Percentiles rank a stretch among this genome's conserved stretches.
phyloP scores from a whole-genome alignment of 768 basidiomycete species.

The Postia placenta region DNA sequence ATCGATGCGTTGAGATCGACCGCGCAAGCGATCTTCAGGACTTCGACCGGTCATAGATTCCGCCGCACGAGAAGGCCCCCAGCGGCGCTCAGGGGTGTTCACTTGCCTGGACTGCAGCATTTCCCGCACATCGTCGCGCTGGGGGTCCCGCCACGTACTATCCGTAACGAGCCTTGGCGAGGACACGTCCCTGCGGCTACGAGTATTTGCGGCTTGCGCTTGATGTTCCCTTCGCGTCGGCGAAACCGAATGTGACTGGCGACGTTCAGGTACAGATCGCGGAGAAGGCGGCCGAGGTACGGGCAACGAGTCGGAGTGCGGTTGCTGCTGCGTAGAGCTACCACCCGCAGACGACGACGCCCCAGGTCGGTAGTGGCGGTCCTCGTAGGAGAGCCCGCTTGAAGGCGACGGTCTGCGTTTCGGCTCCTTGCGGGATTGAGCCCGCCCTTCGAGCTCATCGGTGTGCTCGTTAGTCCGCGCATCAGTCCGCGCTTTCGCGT shows the following conservation, averaged over 20 bases:
- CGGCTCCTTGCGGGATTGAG: conserved; percentile 2
- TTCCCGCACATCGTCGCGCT: conserved; percentile 2
- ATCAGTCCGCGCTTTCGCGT: conserved; percentile 16
- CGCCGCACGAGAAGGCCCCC: neutral
- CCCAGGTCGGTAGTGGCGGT: conserved; percentile 63
- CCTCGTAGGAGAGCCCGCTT: conserved; percentile 42
- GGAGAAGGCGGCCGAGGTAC: conserved; percentile 7
- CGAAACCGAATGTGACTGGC: conserved; percentile 12
- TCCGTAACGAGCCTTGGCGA: conserved; percentile 11
- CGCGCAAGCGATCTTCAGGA: conserved; percentile 5
- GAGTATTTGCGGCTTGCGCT: conserved; percentile 8
- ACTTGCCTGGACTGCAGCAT: neutral
- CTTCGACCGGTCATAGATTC: neutral
- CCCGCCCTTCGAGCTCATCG: neutral
- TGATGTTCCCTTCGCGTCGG: conserved; percentile 9
- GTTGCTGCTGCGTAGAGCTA: neutral
- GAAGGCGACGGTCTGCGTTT: conserved; percentile 12
- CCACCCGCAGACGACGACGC: conserved; percentile 12
- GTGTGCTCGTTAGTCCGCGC: conserved; percentile 5
- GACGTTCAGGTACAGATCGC: conserved; percentile 5
- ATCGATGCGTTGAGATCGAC: conserved; percentile 8
- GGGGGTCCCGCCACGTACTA: conserved; percentile 7
- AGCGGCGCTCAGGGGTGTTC: neutral
- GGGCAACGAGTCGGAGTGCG: neutral
- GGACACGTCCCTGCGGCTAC: conserved; percentile 11